phyloP scores from a whole-genome alignment of 2,329 filamentous ascomycete genomes.

The Venturia effusa region DNA sequence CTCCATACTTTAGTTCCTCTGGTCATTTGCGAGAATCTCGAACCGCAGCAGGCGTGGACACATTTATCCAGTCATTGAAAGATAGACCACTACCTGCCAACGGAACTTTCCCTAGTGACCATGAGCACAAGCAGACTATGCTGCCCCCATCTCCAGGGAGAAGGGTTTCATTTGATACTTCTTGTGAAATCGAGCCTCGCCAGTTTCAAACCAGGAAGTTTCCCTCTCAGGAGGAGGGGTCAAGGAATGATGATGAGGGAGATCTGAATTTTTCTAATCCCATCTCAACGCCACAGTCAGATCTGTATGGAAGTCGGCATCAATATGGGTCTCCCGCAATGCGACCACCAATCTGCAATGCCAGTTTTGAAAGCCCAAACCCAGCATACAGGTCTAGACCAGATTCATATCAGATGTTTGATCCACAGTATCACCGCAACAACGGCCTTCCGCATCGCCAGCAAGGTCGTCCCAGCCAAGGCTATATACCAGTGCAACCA shows the following conservation, averaged over 20 bases:
- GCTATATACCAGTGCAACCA: background rate
- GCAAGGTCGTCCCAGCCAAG: background rate
- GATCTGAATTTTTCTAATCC: background rate
- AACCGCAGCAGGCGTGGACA: background rate
- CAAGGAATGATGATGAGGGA: background rate
- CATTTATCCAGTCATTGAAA: background rate
- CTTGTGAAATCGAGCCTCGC: background rate
- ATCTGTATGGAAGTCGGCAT: background rate
- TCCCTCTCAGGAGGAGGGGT: background rate
- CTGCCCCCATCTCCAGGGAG: background rate
- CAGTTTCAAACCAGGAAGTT: background rate
- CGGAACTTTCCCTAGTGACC: background rate
- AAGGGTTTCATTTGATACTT: background rate
- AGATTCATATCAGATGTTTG: background rate
- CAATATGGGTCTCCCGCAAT: background rate
- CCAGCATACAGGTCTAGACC: background rate
- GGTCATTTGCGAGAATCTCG: background rate
- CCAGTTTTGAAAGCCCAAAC: background rate
- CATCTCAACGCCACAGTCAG: background rate
- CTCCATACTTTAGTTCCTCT: background rate
- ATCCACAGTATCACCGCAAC: background rate
- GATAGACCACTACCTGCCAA: background rate
- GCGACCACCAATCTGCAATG: background rate
- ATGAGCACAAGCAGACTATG: background rate
- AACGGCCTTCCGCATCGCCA: background rate